These are phyloP conservation scores for Globisporangium uncinulatum DNA, from an alignment of 352 stramenopile species.

Conservation along the genomic window DNA sequence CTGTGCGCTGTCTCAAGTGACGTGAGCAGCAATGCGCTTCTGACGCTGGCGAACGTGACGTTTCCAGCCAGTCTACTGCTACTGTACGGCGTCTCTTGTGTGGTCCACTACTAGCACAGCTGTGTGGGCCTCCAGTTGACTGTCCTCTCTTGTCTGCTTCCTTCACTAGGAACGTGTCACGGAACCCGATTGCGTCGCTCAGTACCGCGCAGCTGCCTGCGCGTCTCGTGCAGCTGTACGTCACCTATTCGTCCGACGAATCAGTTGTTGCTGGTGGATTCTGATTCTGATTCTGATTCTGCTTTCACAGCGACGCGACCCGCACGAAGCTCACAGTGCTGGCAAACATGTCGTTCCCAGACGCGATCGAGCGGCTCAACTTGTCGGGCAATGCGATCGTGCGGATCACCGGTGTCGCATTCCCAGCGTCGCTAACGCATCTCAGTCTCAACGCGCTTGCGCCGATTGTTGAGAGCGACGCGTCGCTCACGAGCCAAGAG, in stretches of 20 bases:
- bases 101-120: not conserved
- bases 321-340: slow-evolving; percentile 22
- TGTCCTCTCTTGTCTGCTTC: not conserved
- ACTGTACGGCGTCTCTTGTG: not conserved
- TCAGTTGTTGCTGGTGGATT: too few species aligned
- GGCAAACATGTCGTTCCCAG: slow-evolving; percentile 28
- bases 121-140: too few species aligned
- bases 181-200: slow-evolving; percentile 27
- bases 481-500: not conserved
- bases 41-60: slow-evolving; percentile 1
- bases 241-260: not conserved
- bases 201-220: slow-evolving; percentile 17
- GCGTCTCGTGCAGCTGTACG: slow-evolving; percentile 25
- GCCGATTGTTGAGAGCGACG: slow-evolving; percentile 1
- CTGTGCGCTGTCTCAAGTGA: not conserved
- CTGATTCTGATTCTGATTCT: not conserved
- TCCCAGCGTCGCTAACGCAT: slow-evolving; percentile 19
- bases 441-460: slow-evolving; percentile 18
- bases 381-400: slow-evolving; percentile 30
- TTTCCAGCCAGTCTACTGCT: slow-evolving; percentile 4
- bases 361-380: slow-evolving; percentile 25
- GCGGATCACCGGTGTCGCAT: slow-evolving; percentile 26
- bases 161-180: slow-evolving; percentile 24
- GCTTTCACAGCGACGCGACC: slow-evolving; percentile 9
- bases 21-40: slow-evolving; percentile 6